Conservation (phyloP, 2,329 filamentous ascomycete genomes). For the Aschersonia sp. region DNA sequence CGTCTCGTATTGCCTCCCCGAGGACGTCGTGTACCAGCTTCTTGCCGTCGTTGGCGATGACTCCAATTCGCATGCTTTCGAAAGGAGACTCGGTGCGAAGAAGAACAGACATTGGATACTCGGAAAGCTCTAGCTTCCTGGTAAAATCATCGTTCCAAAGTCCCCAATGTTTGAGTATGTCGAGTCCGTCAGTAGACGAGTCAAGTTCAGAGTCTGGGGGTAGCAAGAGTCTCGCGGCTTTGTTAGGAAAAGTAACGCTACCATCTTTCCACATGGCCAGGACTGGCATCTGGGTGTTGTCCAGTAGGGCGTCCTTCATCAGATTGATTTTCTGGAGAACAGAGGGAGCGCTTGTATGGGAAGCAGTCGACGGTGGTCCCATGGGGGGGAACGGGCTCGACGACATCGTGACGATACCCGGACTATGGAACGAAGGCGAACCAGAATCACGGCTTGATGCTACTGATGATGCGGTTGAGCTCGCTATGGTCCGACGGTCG, state of each 20-base stretch:
- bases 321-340: slow-evolving; percentile 58
- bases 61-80: slow-evolving; percentile 43
- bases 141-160: slow-evolving; percentile 55
- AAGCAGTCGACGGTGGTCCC: slow-evolving; percentile 44
- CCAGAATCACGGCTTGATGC: slow-evolving; percentile 32
- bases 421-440: slow-evolving; percentile 33
- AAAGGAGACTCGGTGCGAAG: slow-evolving; percentile 48
- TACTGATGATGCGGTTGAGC: slow-evolving; percentile 30
- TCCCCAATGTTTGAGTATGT: slow-evolving; percentile 45
- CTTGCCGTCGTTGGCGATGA: slow-evolving; percentile 38
- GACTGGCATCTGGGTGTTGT: slow-evolving; percentile 61
- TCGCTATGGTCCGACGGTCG: slow-evolving; percentile 27
- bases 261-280: slow-evolving; percentile 73
- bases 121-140: slow-evolving; percentile 36
- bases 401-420: slow-evolving; percentile 36
- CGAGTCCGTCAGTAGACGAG: slow-evolving; percentile 28
- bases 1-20: slow-evolving; percentile 54
- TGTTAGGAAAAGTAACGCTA: slow-evolving; percentile 59
- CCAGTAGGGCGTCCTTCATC: slow-evolving; percentile 65
- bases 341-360: slow-evolving; percentile 43
- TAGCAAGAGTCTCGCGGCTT: slow-evolving; percentile 42
- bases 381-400: slow-evolving; percentile 50
- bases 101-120: slow-evolving; percentile 53
- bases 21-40: slow-evolving; percentile 48
- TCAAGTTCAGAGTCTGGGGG: slow-evolving; percentile 24